Conservation (phyloP, 75 land plant genomes). For the Sequoiadendron giganteum region DNA sequence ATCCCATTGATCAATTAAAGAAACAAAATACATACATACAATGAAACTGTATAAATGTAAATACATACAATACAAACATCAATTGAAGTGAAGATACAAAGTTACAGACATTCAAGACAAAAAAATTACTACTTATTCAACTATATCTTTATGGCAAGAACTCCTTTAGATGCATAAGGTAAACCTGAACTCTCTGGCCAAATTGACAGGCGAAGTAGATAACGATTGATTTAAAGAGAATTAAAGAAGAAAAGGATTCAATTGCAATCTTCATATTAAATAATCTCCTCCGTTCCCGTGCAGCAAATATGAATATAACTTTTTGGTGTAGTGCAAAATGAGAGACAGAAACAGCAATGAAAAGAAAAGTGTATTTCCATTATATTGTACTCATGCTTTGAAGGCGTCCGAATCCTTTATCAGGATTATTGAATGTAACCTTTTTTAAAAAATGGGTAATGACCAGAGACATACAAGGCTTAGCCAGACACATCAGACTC, state of each 20-base stretch:
- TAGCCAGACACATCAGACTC: not conserved
- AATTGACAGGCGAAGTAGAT: not conserved
- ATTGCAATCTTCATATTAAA: not conserved
- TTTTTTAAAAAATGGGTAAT: not conserved
- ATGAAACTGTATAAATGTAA: too few relatives aligned
- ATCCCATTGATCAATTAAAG: too few relatives aligned
- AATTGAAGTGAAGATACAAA: too few relatives aligned
- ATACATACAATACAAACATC: too few relatives aligned
- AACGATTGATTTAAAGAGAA: not conserved
- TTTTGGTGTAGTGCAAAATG: not conserved
- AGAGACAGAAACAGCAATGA: not conserved
- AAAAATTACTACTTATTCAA: not conserved
- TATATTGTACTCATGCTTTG: not conserved
- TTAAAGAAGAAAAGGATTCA: not conserved
- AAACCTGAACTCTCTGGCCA: not conserved
- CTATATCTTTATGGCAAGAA: not conserved
- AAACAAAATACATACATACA: too few relatives aligned
- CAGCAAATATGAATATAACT: not conserved
- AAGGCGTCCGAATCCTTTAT: not conserved
- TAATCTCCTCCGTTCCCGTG: not conserved
- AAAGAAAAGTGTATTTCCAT: not conserved
- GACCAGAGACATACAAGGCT: not conserved
- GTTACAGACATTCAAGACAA: not conserved
- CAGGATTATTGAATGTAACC: slow-evolving; percentile 3
- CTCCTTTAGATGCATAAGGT: not conserved